Evolutionary conservation across 208 protist genomes (phyloP).

Genomic region (Crithidia sp.): DNA sequence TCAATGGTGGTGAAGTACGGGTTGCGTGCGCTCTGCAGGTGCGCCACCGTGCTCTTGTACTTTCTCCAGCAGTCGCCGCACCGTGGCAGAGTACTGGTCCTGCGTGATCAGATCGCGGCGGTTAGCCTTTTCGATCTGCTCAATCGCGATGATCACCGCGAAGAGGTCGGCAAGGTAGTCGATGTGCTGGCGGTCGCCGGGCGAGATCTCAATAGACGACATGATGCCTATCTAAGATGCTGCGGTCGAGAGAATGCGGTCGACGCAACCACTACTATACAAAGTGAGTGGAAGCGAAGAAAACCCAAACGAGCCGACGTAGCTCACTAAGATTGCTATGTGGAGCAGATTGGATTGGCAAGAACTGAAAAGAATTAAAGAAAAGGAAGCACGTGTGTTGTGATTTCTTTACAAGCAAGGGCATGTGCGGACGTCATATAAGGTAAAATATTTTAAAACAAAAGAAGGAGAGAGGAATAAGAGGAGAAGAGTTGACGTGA

Average conservation of each 20-base stretch:
- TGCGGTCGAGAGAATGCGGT: no score
- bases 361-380: no score
- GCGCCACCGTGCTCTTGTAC: constrained; percentile 91
- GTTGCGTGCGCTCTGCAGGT: constrained; percentile 65
- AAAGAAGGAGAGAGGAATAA: neutral
- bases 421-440: no score
- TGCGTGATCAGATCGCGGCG: constrained; percentile 89
- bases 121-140: constrained; percentile 95
- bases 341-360: no score
- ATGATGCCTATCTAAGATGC: neutral
- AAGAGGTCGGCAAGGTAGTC: constrained; percentile 96
- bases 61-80: constrained; percentile 95
- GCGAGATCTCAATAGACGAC: constrained; percentile 44
- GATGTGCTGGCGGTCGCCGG: constrained; percentile 84
- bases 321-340: no score
- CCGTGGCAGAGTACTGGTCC: constrained; percentile 84
- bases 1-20: constrained; percentile 87
- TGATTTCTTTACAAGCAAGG: neutral
- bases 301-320: no score
- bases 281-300: no score
- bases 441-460: neutral
- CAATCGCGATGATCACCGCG: constrained; percentile 92
- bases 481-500: no score
- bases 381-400: neutral
- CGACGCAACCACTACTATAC: no score